Evolutionary conservation across 2,329 filamentous ascomycete species (phyloP).

Genomic region (Epichloe typhina): DNA sequence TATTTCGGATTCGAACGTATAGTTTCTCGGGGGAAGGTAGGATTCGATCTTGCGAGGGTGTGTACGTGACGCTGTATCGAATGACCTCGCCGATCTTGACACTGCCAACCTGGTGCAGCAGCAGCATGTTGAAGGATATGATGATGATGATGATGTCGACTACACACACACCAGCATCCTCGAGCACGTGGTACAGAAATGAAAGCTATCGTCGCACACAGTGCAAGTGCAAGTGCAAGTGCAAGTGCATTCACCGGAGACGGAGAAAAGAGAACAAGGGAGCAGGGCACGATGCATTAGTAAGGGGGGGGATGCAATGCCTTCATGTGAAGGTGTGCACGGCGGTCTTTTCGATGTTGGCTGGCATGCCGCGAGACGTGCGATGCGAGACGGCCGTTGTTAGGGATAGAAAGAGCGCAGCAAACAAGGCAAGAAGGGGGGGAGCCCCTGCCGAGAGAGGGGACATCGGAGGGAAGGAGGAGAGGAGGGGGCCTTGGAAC

Average conservation of each 20-base stretch:
- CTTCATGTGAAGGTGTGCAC: not conserved
- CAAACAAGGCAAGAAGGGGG: too few relatives aligned
- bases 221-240: not conserved
- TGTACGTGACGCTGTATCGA: slow-evolving; percentile 86
- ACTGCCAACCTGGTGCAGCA: slow-evolving; percentile 80
- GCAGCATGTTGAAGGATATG: slow-evolving; percentile 50
- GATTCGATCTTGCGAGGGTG: slow-evolving; percentile 76
- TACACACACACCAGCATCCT: not conserved
- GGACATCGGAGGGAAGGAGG: too few relatives aligned
- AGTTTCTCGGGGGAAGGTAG: slow-evolving; percentile 73
- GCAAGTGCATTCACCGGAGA: not conserved
- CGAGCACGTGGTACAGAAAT: not conserved
- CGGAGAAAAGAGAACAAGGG: not conserved
- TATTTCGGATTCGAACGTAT: slow-evolving; percentile 82
- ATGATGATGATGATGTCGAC: not conserved
- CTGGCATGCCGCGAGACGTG: not conserved
- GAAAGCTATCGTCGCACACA: too few relatives aligned
- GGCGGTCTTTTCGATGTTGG: not conserved
- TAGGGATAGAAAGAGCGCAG: too few relatives aligned
- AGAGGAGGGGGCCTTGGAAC: too few relatives aligned
- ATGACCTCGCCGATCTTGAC: slow-evolving; percentile 92
- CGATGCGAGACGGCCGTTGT: not conserved
- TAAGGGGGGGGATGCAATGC: not conserved
- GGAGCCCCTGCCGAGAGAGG: too few relatives aligned
- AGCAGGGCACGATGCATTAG: not conserved